These are phyloP conservation scores for Paxillus rubicundulus DNA, from an alignment of 768 basidiomycete species.

Conservation along the genomic window DNA sequence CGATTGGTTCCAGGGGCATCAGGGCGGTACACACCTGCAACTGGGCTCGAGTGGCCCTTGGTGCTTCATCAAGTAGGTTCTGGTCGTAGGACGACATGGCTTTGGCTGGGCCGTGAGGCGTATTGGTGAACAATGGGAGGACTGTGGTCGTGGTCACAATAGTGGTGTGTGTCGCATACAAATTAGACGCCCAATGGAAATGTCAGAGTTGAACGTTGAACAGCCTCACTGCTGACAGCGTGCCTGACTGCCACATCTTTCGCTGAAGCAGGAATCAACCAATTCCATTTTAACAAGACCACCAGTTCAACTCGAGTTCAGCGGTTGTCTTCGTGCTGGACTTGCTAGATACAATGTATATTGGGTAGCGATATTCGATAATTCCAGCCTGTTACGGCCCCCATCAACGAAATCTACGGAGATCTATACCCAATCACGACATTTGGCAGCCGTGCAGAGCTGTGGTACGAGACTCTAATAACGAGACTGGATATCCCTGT, in stretches of 20 bases:
- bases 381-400: too few species aligned
- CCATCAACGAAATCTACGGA: too few species aligned
- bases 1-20: not conserved
- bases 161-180: conserved; percentile 4
- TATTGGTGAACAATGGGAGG: not conserved
- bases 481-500: too few species aligned
- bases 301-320: too few species aligned
- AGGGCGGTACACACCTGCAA: conserved; percentile 36
- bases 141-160: not conserved
- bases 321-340: too few species aligned
- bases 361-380: too few species aligned
- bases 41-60: conserved; percentile 42
- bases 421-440: too few species aligned
- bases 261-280: too few species aligned
- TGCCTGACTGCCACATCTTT: conserved; percentile 15
- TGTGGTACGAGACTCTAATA: too few species aligned
- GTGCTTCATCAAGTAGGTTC: conserved; percentile 38
- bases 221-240: conserved; percentile 18
- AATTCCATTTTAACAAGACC: too few species aligned
- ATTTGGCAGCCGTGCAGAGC: too few species aligned
- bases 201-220: conserved; percentile 16
- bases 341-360: too few species aligned
- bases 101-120: not conserved
- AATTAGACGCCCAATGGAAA: conserved; percentile 18
- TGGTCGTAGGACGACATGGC: conserved; percentile 40